Conservation (phyloP, 306 rosid species). For the Nissolia schottii region DNA sequence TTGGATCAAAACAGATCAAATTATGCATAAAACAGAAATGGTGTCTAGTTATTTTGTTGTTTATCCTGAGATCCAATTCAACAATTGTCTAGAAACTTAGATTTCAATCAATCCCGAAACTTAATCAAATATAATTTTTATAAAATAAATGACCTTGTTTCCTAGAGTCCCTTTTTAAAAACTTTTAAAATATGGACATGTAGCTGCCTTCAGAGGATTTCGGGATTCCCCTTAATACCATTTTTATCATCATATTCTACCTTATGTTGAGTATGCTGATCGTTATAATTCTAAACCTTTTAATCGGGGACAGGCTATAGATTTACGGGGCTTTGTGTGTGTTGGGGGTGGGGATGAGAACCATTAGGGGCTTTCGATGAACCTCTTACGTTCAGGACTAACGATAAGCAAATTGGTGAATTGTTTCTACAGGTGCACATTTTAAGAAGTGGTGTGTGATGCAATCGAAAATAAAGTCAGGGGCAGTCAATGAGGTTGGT, state of each 20-base stretch:
- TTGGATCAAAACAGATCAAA: not conserved
- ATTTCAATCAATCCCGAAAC: not conserved
- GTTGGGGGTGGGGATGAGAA: not conserved
- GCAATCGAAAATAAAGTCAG: slow-evolving; percentile 91
- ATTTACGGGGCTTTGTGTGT: slow-evolving; percentile 2
- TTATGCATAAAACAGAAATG: not conserved
- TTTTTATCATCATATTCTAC: too few relatives aligned
- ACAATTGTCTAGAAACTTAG: not conserved
- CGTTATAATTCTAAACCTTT: not conserved
- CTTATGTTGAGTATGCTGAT: too few relatives aligned
- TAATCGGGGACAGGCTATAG: not conserved
- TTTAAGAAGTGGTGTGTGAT: slow-evolving; percentile 97
- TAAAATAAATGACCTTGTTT: not conserved
- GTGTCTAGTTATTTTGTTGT: not conserved
- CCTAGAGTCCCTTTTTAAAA: not conserved
- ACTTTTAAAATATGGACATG: not conserved
- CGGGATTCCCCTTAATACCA: too few relatives aligned
- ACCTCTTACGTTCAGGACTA: slow-evolving; percentile 2
- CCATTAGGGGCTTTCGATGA: not conserved
- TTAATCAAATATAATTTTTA: not conserved
- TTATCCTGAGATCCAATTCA: not conserved
- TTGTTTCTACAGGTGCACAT: slow-evolving; percentile 69
- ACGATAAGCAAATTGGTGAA: slow-evolving; percentile 17
- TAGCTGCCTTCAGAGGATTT: too few relatives aligned
- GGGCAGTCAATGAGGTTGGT: slow-evolving; percentile 89